Evolutionary conservation across 116 monocot species (phyloP), one percentile per base, ranked within the genome.

Genomic region (Iris pallida): DNA sequence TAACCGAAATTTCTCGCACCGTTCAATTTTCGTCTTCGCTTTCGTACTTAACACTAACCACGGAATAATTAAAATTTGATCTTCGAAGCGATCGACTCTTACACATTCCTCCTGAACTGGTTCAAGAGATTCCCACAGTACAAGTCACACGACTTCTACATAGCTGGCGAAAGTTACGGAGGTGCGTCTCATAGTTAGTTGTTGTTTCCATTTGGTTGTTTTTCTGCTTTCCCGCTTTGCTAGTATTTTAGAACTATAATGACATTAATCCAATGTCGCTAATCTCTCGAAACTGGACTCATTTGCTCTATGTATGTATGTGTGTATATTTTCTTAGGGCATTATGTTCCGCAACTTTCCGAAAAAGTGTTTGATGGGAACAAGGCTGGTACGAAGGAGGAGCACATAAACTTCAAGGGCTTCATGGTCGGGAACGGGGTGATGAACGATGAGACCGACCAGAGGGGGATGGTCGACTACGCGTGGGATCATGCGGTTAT

Each of bases 401-500:
- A 86, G 47, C 74, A 61, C 45, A 89, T 96, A n/a, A 91, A 96
- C 58, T 76, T 96, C 69, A 96, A 96, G 78, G 95, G 95, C 15
- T 80, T 96, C 64, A 89, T 91, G 87, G 82, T 95, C 58, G 88
- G 95, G 16, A 95, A 95, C 63, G 83, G 88, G 2, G 48, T 83
- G 65, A 67, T 95, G 71, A 88, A 95, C 53, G 79, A 83, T n/a
- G 95, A 88, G 14, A 86, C 81, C 2, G 90, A 95, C 65, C 83
- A 83, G 64, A 78, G 12, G 19, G 95, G 90, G 5, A 82, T 95
- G 86, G 54, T 88, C 9, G 84, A 88, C 41, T 90, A 95, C 20
- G 91, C 95, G 2, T 95, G 95, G 95, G 82, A 84, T 60, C 95
- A 95, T 30, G 95, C 90, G 0, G 88, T 90, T 40, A 88, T 90